Conservation (phyloP, 106 monocot genomes). For the Platanthera zijinensis region DNA sequence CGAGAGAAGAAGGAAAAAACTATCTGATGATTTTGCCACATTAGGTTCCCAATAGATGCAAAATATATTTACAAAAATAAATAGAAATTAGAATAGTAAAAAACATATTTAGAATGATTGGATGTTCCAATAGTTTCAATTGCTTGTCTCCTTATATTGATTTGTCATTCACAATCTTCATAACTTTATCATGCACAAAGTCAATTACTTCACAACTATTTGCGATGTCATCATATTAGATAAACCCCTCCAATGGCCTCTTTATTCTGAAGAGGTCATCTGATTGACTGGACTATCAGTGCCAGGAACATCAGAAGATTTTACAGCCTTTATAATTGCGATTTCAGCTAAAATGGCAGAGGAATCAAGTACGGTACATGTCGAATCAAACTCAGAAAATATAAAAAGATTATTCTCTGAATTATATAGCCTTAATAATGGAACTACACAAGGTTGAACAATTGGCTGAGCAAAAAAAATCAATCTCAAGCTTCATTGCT, state of each 20-base stretch:
- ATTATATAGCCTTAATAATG: constrained; percentile 40
- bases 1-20: too few relatives aligned
- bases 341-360: constrained; percentile 91
- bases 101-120: too few relatives aligned
- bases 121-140: too few relatives aligned
- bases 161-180: too few relatives aligned
- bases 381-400: constrained; percentile 90
- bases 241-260: constrained; percentile 58
- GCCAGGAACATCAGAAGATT: constrained; percentile 17
- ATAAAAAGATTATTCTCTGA: constrained; percentile 35
- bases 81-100: too few relatives aligned
- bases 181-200: too few relatives aligned
- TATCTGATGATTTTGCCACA: too few relatives aligned
- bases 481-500: constrained; percentile 80
- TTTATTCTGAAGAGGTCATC: constrained; percentile 42
- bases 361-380: constrained; percentile 81
- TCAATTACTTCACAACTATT: too few relatives aligned
- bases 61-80: too few relatives aligned
- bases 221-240: too few relatives aligned
- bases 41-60: too few relatives aligned
- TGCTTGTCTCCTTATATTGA: too few relatives aligned
- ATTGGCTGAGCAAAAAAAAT: constrained; percentile 69
- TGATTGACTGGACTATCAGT: constrained; percentile 13
- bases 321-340: constrained; percentile 56
- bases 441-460: constrained; percentile 47